Conservation (phyloP, 23 red algal species). For the Pyropia haitanensis region DNA sequence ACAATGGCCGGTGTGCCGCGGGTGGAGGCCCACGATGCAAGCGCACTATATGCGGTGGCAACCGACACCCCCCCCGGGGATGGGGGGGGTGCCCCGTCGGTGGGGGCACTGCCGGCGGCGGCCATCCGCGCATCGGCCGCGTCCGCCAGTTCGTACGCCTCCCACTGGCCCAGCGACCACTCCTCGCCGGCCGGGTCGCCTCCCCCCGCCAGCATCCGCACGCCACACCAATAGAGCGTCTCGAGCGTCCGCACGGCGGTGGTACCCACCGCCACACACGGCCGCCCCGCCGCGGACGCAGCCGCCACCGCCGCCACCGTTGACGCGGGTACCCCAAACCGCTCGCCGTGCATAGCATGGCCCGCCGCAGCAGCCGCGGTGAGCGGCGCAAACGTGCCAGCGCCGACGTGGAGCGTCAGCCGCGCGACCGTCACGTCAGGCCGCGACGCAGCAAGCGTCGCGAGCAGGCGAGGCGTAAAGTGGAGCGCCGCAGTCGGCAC, state of each 20-base stretch:
- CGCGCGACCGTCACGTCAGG: slow-evolving; percentile 21
- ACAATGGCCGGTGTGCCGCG: not conserved
- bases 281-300: slow-evolving; percentile 11
- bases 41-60: not conserved
- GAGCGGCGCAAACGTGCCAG: slow-evolving; percentile 85
- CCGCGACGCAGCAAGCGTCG: not conserved
- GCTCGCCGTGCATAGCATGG: slow-evolving; percentile 90
- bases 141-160: slow-evolving; percentile 35
- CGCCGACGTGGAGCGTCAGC: slow-evolving; percentile 84
- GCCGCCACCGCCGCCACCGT: slow-evolving; percentile 23
- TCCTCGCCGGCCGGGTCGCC: too few relatives aligned
- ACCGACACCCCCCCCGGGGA: too few relatives aligned
- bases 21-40: not conserved
- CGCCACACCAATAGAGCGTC: slow-evolving; percentile 88
- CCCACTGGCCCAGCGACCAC: slow-evolving; percentile 55
- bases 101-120: too few relatives aligned
- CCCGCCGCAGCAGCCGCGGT: slow-evolving; percentile 16
- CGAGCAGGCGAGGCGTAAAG: slow-evolving; percentile 49
- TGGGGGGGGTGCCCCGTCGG: too few relatives aligned
- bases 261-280: slow-evolving; percentile 80
- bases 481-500: slow-evolving; percentile 97
- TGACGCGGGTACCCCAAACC: slow-evolving; percentile 22
- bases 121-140: too few relatives aligned
- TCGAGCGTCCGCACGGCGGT: slow-evolving; percentile 86
- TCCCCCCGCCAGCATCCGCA: slow-evolving; percentile 19